Evolutionary conservation across 2,329 filamentous ascomycete species (phyloP).

Genomic region (Madurella fahalii): DNA sequence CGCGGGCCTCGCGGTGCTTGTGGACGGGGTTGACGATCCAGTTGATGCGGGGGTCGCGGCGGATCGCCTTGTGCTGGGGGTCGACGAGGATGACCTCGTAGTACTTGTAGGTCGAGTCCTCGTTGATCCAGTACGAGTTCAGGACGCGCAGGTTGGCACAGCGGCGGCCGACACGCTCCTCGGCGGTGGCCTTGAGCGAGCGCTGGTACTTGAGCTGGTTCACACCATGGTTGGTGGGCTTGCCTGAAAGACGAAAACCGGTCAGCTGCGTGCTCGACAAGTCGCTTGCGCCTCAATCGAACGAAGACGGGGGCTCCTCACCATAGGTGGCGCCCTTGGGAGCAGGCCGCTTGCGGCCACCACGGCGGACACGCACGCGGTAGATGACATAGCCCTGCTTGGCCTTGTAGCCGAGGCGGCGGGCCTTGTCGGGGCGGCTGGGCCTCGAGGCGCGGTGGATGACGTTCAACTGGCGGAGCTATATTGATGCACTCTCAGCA

Average conservation of each 20-base stretch:
- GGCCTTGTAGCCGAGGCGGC: slow-evolving; percentile 99
- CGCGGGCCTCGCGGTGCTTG: slow-evolving; percentile 99
- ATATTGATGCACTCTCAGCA: slow-evolving; percentile 99
- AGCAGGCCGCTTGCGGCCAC: slow-evolving; percentile 95
- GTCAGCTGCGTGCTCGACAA: not conserved
- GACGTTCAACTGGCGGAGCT: slow-evolving; percentile 99
- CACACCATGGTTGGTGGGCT: slow-evolving; percentile 99
- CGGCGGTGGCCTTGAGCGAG: slow-evolving; percentile 93
- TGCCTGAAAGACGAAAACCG: slow-evolving; percentile 58
- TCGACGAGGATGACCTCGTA: slow-evolving; percentile 99
- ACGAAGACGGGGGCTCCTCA: slow-evolving; percentile 45
- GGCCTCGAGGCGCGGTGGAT: slow-evolving; percentile 98
- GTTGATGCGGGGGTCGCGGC: slow-evolving; percentile 98
- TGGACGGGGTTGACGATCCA: slow-evolving; percentile 99
- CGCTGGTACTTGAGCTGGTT: slow-evolving; percentile 99
- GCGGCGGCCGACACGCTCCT: slow-evolving; percentile 99
- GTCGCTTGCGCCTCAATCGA: not conserved
- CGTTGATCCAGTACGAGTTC: slow-evolving; percentile 99
- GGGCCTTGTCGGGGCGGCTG: slow-evolving; percentile 98
- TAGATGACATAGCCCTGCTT: slow-evolving; percentile 99
- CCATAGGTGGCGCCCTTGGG: slow-evolving; percentile 99
- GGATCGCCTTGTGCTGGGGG: slow-evolving; percentile 99
- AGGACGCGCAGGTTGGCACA: slow-evolving; percentile 99
- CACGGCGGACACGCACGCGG: slow-evolving; percentile 95
- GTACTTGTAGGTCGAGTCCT: slow-evolving; percentile 99